These are phyloP conservation scores for Gossypium ekmanianum DNA, from an alignment of 345 rosid species.

Conservation along the genomic window DNA sequence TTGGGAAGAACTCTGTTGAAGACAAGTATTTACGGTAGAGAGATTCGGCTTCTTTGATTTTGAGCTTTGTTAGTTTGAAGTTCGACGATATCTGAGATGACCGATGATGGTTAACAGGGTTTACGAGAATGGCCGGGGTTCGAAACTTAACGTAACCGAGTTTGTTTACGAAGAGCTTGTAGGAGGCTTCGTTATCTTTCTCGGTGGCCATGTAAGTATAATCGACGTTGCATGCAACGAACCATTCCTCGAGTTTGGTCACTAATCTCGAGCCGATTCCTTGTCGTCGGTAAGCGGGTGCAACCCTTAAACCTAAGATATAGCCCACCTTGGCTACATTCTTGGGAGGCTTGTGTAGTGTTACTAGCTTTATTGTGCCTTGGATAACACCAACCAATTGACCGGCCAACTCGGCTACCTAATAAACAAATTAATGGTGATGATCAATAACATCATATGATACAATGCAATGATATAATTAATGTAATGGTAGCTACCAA, in stretches of 20 bases:
- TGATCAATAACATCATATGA: neutral
- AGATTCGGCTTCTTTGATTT: constrained; percentile 49
- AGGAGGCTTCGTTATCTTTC: constrained; percentile 66
- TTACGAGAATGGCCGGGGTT: constrained; percentile 59
- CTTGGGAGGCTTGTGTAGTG: constrained; percentile 32
- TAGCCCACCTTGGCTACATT: constrained; percentile 57
- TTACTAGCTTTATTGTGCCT: constrained; percentile 66
- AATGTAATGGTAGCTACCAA: neutral
- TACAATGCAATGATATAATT: too few species aligned
- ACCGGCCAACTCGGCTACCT: constrained; percentile 62
- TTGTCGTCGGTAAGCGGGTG: constrained; percentile 48
- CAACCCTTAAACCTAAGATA: constrained; percentile 58
- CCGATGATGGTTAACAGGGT: constrained; percentile 44
- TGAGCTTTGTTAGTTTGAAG: constrained; percentile 41
- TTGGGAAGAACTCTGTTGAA: constrained; percentile 65
- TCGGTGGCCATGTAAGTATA: constrained; percentile 79
- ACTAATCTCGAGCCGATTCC: constrained; percentile 60
- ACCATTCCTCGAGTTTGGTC: constrained; percentile 67
- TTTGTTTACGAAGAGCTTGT: constrained; percentile 44
- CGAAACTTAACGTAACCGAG: constrained; percentile 50
- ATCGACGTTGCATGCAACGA: constrained; percentile 42
- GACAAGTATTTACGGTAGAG: constrained; percentile 46
- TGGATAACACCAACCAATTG: constrained; percentile 68
- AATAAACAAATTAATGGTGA: constrained; percentile 7
- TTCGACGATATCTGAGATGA: constrained; percentile 26